Evolutionary conservation across 768 basidiomycete genomes (phyloP).

Genomic region (Boletus pseudopeckii): DNA sequence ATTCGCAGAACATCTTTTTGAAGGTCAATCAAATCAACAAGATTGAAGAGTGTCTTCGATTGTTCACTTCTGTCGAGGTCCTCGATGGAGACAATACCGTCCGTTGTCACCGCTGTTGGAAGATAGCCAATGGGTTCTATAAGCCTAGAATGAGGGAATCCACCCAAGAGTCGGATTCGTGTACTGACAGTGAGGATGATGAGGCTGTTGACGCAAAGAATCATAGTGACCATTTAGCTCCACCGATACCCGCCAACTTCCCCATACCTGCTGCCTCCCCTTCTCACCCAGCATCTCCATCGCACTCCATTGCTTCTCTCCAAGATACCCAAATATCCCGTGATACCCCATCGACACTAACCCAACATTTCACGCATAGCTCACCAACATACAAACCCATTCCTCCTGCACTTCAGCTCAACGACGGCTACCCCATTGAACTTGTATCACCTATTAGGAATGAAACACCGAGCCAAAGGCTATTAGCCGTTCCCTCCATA

Average conservation of each 20-base stretch:
- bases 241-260: constrained; percentile 31
- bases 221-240: constrained; percentile 13
- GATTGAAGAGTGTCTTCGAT: constrained; percentile 70
- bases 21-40: constrained; percentile 27
- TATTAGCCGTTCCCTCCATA: constrained; percentile 52
- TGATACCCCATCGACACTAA: constrained; percentile 24
- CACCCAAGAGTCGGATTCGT: constrained; percentile 27
- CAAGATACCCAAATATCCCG: constrained; percentile 25
- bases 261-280: neutral
- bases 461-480: constrained; percentile 34
- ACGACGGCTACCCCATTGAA: constrained; percentile 20
- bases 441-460: constrained; percentile 9
- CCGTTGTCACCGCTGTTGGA: constrained; percentile 93
- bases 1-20: constrained; percentile 26
- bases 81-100: constrained; percentile 94
- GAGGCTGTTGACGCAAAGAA: constrained; percentile 21
- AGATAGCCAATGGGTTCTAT: constrained; percentile 71
- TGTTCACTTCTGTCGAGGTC: constrained; percentile 92
- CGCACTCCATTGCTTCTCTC: constrained; percentile 40
- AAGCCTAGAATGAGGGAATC: constrained; percentile 26
- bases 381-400: constrained; percentile 16
- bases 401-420: constrained; percentile 31
- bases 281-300: constrained; percentile 14
- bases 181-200: constrained; percentile 34
- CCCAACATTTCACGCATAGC: constrained; percentile 1